These are phyloP conservation scores for Hypoxylon sp. DNA, from an alignment of 2,329 filamentous ascomycete species.

Conservation along the genomic window DNA sequence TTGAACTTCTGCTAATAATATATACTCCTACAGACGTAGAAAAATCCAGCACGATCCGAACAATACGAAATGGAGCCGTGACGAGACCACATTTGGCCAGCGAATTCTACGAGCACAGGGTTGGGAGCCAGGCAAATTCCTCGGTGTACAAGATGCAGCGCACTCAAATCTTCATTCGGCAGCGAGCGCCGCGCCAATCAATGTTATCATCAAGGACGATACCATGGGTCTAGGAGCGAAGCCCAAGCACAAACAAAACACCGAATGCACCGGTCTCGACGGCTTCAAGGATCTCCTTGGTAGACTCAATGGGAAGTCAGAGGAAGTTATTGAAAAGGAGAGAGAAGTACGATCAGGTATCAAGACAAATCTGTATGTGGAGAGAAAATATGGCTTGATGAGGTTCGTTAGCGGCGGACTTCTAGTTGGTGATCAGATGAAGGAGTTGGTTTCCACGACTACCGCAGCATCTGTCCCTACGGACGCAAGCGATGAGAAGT, in stretches of 20 bases:
- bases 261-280: conserved; percentile 84
- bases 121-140: conserved; percentile 84
- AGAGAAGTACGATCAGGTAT: conserved; percentile 72
- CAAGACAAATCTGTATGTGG: conserved; percentile 77
- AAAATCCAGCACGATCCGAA: conserved; percentile 93
- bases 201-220: conserved; percentile 87
- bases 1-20: conserved; percentile 14
- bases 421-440: conserved; percentile 65
- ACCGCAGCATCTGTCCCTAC: conserved; percentile 43
- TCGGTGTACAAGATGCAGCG: conserved; percentile 79
- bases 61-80: conserved; percentile 90
- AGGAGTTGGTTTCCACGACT: conserved; percentile 52
- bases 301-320: conserved; percentile 85
- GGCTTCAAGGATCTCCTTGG: conserved; percentile 88
- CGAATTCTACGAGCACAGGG: conserved; percentile 88
- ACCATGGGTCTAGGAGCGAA: conserved; percentile 89
- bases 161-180: conserved; percentile 81
- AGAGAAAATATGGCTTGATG: conserved; percentile 80
- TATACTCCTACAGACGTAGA: conserved; percentile 48
- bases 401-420: conserved; percentile 89
- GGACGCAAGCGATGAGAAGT: conserved; percentile 53
- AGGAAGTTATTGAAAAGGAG: conserved; percentile 75
- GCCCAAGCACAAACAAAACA: conserved; percentile 67
- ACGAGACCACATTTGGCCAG: conserved; percentile 85
- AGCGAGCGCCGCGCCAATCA: conserved; percentile 85